Conservation (phyloP, 2,329 filamentous ascomycete species). For the Pestalotiopsis fici region DNA sequence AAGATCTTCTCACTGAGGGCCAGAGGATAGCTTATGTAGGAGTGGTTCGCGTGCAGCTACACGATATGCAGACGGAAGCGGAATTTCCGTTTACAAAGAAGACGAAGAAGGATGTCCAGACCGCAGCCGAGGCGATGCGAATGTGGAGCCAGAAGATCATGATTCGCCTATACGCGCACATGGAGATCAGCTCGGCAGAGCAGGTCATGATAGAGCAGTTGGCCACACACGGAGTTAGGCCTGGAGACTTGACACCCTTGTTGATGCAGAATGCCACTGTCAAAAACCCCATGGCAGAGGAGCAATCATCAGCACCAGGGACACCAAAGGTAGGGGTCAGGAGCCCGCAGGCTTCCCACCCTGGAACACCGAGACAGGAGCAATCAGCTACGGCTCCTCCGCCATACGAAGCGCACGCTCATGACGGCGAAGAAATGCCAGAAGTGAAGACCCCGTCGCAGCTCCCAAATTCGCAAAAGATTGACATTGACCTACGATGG, state of each 20-base stretch:
- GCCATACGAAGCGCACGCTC: slow-evolving; percentile 62
- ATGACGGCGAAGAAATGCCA: slow-evolving; percentile 70
- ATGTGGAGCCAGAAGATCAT: slow-evolving; percentile 99
- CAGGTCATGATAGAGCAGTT: slow-evolving; percentile 99
- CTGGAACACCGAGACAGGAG: slow-evolving; percentile 39
- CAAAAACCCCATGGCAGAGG: slow-evolving; percentile 79
- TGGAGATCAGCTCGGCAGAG: slow-evolving; percentile 90
- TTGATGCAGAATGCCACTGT: slow-evolving; percentile 92
- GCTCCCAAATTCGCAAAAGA: slow-evolving; percentile 76
- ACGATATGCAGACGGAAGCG: slow-evolving; percentile 71
- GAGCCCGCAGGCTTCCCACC: slow-evolving; percentile 28
- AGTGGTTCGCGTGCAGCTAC: slow-evolving; percentile 78
- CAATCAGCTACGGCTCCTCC: slow-evolving; percentile 52
- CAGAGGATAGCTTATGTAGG: slow-evolving; percentile 97
- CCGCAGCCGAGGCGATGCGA: slow-evolving; percentile 75
- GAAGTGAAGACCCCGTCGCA: slow-evolving; percentile 83
- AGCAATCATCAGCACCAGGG: slow-evolving; percentile 18
- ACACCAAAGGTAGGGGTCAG: slow-evolving; percentile 21
- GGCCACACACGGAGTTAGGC: slow-evolving; percentile 85
- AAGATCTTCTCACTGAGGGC: slow-evolving; percentile 90
- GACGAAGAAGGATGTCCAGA: slow-evolving; percentile 70
- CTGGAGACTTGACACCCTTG: slow-evolving; percentile 78
- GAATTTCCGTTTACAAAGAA: slow-evolving; percentile 64
- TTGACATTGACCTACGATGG: slow-evolving; percentile 96
- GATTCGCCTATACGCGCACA: slow-evolving; percentile 89